Evolutionary conservation across 129 eudicot species (phyloP), one percentile per base, ranked within the genome.

Genomic region (Smallanthus sonchifolius): DNA sequence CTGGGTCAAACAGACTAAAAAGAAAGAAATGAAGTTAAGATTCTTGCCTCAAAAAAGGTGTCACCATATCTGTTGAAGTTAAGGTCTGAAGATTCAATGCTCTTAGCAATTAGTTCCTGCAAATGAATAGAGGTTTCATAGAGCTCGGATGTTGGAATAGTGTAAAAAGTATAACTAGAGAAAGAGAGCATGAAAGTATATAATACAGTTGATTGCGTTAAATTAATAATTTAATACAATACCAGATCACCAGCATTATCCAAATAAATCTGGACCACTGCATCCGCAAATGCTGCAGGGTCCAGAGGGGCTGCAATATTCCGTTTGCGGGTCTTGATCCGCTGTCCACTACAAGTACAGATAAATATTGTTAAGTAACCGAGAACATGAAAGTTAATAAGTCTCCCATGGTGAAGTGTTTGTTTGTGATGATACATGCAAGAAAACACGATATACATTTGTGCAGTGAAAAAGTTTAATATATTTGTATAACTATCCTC

Each of bases 291-390:
- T 80, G 99, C 96, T 84, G 97, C 97, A 95, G 99, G 97, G 97
- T 95, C 99, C 96, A 95, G 88, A 61, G 99, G 99, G 77, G 97
- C 99, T 24, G 99, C 97, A 78, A 95, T 95, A 79, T 95, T 95
- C 96, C 99, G 97, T 85, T 95, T 95, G 97, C 97, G 99, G 99
- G 99, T 88, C 99, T 95, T 95, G 87, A 95, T 95, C 99, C 99
- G 99, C 99, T 96, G 93, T 76, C 99, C 99, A 85, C 99, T 95
- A 84, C 55, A 79, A 74, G 36, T 42, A 40, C 16, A 78, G n/a
- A 66, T 19, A 54, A 4, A 63, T 16, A 75, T 15, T 75, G 57
- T 70, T 40, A 63, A 69, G 37, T 36, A 51, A 37, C 17, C 9
- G 35, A 42, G 24, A 32, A 60, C 35, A 60, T 72, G 30, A 19